Evolutionary conservation across 164 flowering plant genomes (phyloP).

Genomic region (Cinnamomum chago): DNA sequence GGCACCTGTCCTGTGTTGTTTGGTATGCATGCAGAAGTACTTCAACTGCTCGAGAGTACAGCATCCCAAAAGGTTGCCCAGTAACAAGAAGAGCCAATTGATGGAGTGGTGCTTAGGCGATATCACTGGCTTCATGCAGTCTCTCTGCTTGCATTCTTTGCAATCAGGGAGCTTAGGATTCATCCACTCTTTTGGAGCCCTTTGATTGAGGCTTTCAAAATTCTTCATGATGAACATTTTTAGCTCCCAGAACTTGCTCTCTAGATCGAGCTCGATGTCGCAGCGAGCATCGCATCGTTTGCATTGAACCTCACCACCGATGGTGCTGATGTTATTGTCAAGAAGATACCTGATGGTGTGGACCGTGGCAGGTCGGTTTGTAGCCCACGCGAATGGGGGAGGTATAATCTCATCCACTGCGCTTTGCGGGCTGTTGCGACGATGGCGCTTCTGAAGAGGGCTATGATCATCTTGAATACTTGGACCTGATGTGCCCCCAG

Average conservation of each 20-base stretch:
- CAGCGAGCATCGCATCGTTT: conserved; percentile 42
- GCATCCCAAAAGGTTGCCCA: conserved; percentile 41
- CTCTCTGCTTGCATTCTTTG: conserved; percentile 32
- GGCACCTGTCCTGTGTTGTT: conserved; percentile 43
- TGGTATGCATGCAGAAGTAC: conserved; percentile 42
- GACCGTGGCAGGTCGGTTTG: background rate
- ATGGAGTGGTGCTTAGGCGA: conserved; percentile 38
- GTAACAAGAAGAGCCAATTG: conserved; percentile 48
- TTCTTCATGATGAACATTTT: conserved; percentile 15
- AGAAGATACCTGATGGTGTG: conserved; percentile 17
- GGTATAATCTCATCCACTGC: background rate
- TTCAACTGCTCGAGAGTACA: conserved; percentile 35
- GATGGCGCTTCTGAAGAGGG: background rate
- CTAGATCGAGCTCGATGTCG: conserved; percentile 30
- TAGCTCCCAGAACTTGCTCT: conserved; percentile 34
- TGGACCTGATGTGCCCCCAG: background rate
- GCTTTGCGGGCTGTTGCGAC: background rate
- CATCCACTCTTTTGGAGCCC: conserved; percentile 58
- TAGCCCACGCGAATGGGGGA: conserved; percentile 9
- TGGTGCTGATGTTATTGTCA: conserved; percentile 15
- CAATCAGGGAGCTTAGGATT: conserved; percentile 41
- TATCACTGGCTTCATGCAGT: conserved; percentile 42
- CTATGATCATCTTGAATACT: background rate
- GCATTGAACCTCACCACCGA: conserved; percentile 64
- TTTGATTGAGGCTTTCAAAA: conserved; percentile 28